These are phyloP conservation scores for Sporisorium scitamineum DNA, from an alignment of 1,284 basidiomycete genomes.

Conservation along the genomic window DNA sequence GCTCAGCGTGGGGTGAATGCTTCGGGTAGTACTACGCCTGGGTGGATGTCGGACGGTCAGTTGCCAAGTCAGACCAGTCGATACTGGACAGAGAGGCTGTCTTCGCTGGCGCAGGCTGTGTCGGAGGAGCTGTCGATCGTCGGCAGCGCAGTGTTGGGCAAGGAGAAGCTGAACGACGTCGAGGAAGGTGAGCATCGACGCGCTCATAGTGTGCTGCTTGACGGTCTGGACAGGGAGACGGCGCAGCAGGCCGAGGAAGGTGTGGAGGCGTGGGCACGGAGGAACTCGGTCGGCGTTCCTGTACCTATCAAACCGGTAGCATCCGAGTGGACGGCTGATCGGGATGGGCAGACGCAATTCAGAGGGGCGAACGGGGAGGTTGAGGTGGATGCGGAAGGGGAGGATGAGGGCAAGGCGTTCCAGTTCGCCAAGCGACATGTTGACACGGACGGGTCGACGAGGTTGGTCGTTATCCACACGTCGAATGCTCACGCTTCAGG, in stretches of 20 bases:
- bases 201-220: slow-evolving; percentile 11
- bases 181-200: slow-evolving; percentile 6
- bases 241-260: background rate
- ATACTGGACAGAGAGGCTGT: slow-evolving; percentile 47
- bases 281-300: slow-evolving; percentile 9
- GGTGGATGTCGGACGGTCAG: slow-evolving; percentile 31
- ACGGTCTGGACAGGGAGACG: background rate
- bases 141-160: slow-evolving; percentile 25
- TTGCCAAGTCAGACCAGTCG: slow-evolving; percentile 14
- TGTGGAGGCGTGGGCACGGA: background rate
- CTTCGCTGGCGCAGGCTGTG: slow-evolving; percentile 42
- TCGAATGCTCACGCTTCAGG: background rate
- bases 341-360: slow-evolving; percentile 29
- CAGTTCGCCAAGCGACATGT: slow-evolving; percentile 28
- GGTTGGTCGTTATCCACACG: slow-evolving; percentile 32
- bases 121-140: slow-evolving; percentile 31
- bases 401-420: slow-evolving; percentile 10
- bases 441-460: slow-evolving; percentile 21
- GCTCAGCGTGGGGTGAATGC: background rate
- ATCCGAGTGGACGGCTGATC: slow-evolving; percentile 25
- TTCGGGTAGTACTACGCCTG: slow-evolving; percentile 30
- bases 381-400: background rate
- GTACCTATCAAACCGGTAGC: slow-evolving; percentile 7
- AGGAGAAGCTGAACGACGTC: slow-evolving; percentile 9
- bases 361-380: no score